Evolutionary conservation across 2,329 filamentous ascomycete genomes (phyloP).

Genomic region (Epicoccum nigrum): DNA sequence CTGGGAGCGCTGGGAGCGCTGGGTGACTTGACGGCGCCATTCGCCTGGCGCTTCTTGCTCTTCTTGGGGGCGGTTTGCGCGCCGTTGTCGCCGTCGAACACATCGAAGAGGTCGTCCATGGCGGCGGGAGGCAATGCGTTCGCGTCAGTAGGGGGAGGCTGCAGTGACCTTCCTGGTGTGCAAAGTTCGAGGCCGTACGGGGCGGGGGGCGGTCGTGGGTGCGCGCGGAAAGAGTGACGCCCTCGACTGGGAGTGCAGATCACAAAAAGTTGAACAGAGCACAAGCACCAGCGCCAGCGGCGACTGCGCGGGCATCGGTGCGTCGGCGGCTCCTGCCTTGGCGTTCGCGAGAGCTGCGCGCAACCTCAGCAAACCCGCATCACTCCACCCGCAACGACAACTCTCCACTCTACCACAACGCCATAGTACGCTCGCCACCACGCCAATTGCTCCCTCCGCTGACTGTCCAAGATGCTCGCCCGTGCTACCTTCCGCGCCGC

Average conservation of each 20-base stretch:
- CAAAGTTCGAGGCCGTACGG: neutral
- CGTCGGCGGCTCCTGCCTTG: conserved; percentile 9
- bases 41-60: conserved; percentile 85
- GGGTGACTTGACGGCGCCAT: conserved; percentile 71
- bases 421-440: conserved; percentile 35
- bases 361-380: conserved; percentile 16
- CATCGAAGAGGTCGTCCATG: conserved; percentile 54
- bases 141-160: too few relatives aligned
- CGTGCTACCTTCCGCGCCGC: conserved; percentile 66
- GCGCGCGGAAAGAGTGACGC: neutral
- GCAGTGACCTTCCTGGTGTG: conserved; percentile 10
- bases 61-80: conserved; percentile 49
- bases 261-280: conserved; percentile 12
- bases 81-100: conserved; percentile 49
- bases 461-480: conserved; percentile 75
- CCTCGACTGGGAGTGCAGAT: conserved; percentile 4
- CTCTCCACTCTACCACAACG: conserved; percentile 36
- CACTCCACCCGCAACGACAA: conserved; percentile 26
- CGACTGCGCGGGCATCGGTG: conserved; percentile 1
- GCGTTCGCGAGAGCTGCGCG: conserved; percentile 11
- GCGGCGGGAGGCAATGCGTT: neutral
- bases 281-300: conserved; percentile 6
- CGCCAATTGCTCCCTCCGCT: conserved; percentile 42
- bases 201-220: conserved; percentile 6
- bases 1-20: conserved; percentile 26